Evolutionary conservation across 306 rosid genomes (phyloP).

Genomic region (Lablab purpureus): DNA sequence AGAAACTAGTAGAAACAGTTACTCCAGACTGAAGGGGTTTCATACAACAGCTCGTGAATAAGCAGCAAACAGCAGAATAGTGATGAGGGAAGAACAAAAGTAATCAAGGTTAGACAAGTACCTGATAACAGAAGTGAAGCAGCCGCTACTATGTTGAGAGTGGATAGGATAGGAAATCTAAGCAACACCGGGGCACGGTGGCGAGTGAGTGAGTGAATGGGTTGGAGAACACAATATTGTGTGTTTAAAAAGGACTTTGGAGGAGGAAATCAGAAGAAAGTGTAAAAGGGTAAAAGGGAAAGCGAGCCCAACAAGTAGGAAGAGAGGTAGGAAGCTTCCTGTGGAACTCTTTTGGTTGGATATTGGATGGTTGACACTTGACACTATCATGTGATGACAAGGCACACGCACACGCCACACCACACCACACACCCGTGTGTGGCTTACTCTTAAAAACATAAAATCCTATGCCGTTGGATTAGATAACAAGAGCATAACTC

Average conservation of each 20-base stretch:
- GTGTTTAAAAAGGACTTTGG: slow-evolving; percentile 45
- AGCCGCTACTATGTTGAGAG: slow-evolving; percentile 20
- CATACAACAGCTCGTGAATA: background rate
- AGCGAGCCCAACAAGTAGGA: slow-evolving; percentile 48
- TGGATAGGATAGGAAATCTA: background rate
- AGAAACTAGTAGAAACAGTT: background rate
- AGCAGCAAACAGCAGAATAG: slow-evolving; percentile 2
- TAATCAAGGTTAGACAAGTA: slow-evolving; percentile 41
- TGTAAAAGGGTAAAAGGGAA: slow-evolving; percentile 46
- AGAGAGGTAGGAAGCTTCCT: slow-evolving; percentile 78
- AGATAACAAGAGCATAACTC: slow-evolving; percentile 13
- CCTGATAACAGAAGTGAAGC: slow-evolving; percentile 52
- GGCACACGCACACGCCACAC: slow-evolving; percentile 1
- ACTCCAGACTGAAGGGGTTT: slow-evolving; percentile 20
- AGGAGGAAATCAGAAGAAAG: slow-evolving; percentile 48
- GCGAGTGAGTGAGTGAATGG: slow-evolving; percentile 9
- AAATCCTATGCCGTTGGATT: slow-evolving; percentile 4
- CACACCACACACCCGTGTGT: slow-evolving; percentile 13
- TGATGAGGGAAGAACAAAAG: slow-evolving; percentile 11
- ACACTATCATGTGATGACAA: background rate
- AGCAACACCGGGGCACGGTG: background rate
- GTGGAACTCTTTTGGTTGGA: slow-evolving; percentile 55
- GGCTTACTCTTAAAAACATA: slow-evolving; percentile 29
- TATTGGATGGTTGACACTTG: slow-evolving; percentile 50
- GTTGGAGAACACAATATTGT: slow-evolving; percentile 33